Conservation (phyloP, 192 early-diverging fungal genomes). For the Neocallimastix lanati region DNA sequence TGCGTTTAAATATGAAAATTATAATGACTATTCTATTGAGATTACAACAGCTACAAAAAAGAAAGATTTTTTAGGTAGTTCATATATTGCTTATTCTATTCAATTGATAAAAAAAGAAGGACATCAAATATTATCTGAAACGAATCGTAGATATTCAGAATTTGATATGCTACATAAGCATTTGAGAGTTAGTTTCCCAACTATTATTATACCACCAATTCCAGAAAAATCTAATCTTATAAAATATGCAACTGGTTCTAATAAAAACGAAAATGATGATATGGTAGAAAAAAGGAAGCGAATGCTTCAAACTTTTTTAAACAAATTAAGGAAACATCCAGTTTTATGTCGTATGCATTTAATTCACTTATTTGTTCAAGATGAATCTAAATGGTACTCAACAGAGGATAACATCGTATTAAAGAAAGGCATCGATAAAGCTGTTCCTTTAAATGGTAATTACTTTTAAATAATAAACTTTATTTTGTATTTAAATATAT, state of each 20-base stretch:
- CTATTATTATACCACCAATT: conserved; percentile 80
- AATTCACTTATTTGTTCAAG: conserved; percentile 82
- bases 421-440: background rate
- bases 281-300: conserved; percentile 82
- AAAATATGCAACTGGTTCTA: conserved; percentile 46
- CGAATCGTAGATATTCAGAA: conserved; percentile 82
- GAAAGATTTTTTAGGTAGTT: conserved; percentile 2
- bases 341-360: conserved; percentile 70
- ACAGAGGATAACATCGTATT: background rate
- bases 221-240: conserved; percentile 88
- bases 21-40: background rate
- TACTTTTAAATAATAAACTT: no score
- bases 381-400: conserved; percentile 8
- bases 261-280: conserved; percentile 76
- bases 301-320: conserved; percentile 85
- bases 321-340: conserved; percentile 73
- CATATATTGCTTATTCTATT: conserved; percentile 31
- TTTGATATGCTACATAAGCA: conserved; percentile 77
- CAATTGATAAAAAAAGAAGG: conserved; percentile 11
- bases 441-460: background rate
- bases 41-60: background rate
- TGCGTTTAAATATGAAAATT: background rate
- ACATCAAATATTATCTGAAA: conserved; percentile 19
- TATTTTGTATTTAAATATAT: no score
- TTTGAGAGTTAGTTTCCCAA: conserved; percentile 63